phyloP scores from a whole-genome alignment of 1,284 basidiomycete genomes.

The Uromyces viciae-fabae region DNA sequence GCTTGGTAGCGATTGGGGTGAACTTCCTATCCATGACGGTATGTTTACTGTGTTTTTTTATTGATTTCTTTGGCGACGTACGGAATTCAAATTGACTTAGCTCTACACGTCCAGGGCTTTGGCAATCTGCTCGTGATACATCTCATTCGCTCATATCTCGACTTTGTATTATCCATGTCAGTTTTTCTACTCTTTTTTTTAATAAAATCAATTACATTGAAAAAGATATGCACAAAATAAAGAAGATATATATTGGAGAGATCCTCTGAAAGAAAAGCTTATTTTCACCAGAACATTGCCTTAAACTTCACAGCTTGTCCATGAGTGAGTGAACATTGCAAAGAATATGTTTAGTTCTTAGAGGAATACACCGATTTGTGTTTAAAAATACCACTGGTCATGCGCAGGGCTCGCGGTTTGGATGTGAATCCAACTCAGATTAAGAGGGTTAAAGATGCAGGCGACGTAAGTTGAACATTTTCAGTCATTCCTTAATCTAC shows the following conservation, averaged over 20 bases:
- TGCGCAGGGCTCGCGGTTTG: slow-evolving; percentile 53
- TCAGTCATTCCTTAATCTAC: background rate
- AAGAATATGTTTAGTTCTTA: background rate
- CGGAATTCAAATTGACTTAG: background rate
- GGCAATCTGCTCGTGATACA: slow-evolving; percentile 54
- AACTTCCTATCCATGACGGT: slow-evolving; percentile 53
- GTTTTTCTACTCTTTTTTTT: background rate
- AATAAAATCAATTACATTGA: background rate
- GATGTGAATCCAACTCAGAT: slow-evolving; percentile 49
- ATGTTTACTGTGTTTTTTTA: background rate
- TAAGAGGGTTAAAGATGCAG: slow-evolving; percentile 36
- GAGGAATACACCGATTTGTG: background rate
- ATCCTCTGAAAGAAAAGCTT: too few species aligned
- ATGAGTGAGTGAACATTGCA: slow-evolving; percentile 23
- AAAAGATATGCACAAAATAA: too few species aligned
- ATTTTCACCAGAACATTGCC: too few species aligned
- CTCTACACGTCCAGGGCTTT: slow-evolving; percentile 46
- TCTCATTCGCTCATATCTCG: slow-evolving; percentile 51
- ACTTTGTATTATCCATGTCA: slow-evolving; percentile 52
- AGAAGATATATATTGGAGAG: too few species aligned
- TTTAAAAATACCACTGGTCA: background rate
- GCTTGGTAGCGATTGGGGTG: slow-evolving; percentile 54
- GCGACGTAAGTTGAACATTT: slow-evolving; percentile 19
- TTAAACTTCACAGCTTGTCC: slow-evolving; percentile 36
- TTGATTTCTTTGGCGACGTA: background rate